Base-by-base conservation (phyloP, 352 stramenopile genomes). In the Phytophthora litchii region DNA sequence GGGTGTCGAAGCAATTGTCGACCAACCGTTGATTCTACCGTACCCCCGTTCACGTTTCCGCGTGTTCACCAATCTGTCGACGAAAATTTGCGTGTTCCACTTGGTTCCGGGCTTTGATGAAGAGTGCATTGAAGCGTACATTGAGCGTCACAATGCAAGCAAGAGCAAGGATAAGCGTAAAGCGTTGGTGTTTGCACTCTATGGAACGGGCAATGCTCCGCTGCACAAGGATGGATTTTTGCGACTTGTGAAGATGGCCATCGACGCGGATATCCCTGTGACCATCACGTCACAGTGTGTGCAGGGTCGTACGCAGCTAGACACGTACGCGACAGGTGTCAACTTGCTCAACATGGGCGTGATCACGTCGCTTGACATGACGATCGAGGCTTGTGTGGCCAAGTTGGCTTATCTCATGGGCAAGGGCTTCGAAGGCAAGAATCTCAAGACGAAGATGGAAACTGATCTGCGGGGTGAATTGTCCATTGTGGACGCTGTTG, bases 381-480 rank as follows among this genome's bases (percentile, higher is more conserved):
- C 96, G 14, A 89, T 98, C 31, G 96, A 99, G 74, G 94, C 94
- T 42, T 92, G 80, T 42, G 82, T 96, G 19, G 86, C 88, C 60
- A 99, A 99, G 70, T 73, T 98, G 37, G 90, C 84, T 35, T 99
- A 98, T 69, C 74, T 99, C 21, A 97, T 98, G 76, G 92, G 94
- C 63, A 91, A 91, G 56, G 88, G 84, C 48, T 85, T 92, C 35
- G 45, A 57, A 3, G 78, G 80, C 17, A 54, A 64, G 8, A 68
- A 85, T 37, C 70, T 94, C 25, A 94, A 94, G 64, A 36, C 41
- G 8, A 92, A 91, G 64, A 94, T 94, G 85, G 85, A 94, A 67
- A 89, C 75, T 4, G 83, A 94, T 43, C 54, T 95, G 49, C 85
- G 87, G 12, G 87, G 87, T 16, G 87, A 95, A 46, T 67, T 95